phyloP scores from a whole-genome alignment of 495 filamentous ascomycete genomes.

The Astrothelium macrocarpum region DNA sequence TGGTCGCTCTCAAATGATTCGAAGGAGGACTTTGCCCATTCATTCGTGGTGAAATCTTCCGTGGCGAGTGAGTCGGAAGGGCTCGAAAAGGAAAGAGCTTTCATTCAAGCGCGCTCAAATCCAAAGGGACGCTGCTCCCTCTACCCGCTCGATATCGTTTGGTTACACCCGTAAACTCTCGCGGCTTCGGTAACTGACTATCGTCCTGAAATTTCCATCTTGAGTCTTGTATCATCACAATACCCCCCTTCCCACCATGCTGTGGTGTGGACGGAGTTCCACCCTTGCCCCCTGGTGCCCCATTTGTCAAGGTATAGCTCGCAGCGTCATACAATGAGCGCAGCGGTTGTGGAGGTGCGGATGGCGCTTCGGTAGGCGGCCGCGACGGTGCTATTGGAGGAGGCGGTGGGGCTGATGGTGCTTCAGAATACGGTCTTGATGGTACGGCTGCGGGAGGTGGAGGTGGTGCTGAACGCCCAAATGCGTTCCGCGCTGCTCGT shows the following conservation, averaged over 20 bases:
- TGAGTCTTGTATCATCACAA: slow-evolving; percentile 58
- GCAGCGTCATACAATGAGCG: slow-evolving; percentile 9
- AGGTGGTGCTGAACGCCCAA: slow-evolving; percentile 25
- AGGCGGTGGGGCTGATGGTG: slow-evolving; percentile 18
- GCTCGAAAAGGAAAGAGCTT: neutral
- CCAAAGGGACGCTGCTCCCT: slow-evolving; percentile 87
- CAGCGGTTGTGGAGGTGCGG: slow-evolving; percentile 18
- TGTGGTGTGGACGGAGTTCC: slow-evolving; percentile 17
- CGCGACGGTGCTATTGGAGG: slow-evolving; percentile 8
- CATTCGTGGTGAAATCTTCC: slow-evolving; percentile 2
- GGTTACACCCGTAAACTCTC: slow-evolving; percentile 59
- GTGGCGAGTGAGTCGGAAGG: neutral
- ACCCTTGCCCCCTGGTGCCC: slow-evolving; percentile 4
- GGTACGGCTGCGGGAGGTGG: slow-evolving; percentile 18
- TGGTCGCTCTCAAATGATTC: neutral
- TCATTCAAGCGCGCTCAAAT: slow-evolving; percentile 48
- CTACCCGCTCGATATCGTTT: slow-evolving; percentile 83
- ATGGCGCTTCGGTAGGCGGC: slow-evolving; percentile 10
- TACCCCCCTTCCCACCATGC: slow-evolving; percentile 30
- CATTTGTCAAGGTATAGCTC: slow-evolving; percentile 16
- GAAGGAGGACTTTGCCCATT: neutral
- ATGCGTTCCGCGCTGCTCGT: slow-evolving; percentile 32
- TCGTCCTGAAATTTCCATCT: slow-evolving; percentile 85
- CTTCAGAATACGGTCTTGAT: no score
- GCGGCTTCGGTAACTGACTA: slow-evolving; percentile 70